Evolutionary conservation across 2,329 filamentous ascomycete genomes (phyloP).

Genomic region (Fusarium protoensiforme): DNA sequence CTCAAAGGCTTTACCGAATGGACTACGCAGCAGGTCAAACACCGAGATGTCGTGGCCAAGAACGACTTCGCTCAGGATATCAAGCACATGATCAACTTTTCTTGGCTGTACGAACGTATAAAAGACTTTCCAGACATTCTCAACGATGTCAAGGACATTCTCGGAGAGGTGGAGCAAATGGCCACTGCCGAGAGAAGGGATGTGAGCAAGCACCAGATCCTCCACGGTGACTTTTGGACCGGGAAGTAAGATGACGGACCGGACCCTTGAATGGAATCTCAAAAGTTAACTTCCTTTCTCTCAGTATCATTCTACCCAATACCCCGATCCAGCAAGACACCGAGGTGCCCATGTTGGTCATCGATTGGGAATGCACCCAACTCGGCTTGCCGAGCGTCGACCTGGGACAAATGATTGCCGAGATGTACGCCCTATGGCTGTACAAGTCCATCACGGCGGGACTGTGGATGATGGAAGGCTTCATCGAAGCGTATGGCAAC

Average conservation of each 20-base stretch:
- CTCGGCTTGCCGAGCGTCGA: not conserved
- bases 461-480: slow-evolving; percentile 4
- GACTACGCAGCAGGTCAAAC: not conserved
- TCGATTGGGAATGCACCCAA: slow-evolving; percentile 2
- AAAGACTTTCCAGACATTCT: slow-evolving; percentile 3
- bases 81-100: slow-evolving; percentile 5
- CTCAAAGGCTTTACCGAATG: not conserved
- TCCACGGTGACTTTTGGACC: slow-evolving; percentile 11
- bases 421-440: slow-evolving; percentile 11
- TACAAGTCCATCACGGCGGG: not conserved
- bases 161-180: slow-evolving; percentile 6
- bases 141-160: not conserved
- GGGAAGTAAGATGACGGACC: not conserved
- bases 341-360: not conserved
- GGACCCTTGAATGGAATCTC: fast-evolving
- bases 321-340: not conserved
- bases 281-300: not conserved
- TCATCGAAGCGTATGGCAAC: not conserved
- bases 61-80: not conserved
- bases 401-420: slow-evolving; percentile 10
- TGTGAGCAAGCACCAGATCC: not conserved
- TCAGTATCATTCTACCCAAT: not conserved
- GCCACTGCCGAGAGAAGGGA: not conserved
- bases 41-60: not conserved
- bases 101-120: not conserved